Evolutionary conservation across 2,329 filamentous ascomycete species (phyloP), one percentile per base, ranked within the genome.

Genomic region (Sporothrix brunneoviolacea): DNA sequence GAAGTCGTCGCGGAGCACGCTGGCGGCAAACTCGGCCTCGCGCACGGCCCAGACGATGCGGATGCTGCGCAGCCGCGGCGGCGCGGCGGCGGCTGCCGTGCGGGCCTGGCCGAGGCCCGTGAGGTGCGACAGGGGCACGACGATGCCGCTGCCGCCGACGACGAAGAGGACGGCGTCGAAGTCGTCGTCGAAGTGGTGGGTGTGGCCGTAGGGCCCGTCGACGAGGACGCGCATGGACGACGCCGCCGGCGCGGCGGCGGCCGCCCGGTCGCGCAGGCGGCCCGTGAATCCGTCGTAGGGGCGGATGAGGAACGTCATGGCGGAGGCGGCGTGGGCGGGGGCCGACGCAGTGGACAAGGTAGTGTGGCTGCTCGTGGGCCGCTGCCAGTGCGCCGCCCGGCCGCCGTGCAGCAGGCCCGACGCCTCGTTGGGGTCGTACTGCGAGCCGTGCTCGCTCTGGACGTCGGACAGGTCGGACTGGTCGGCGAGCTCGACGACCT

Each of bases 61-160:
- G 15, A 59, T 42, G 10, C 15, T 8, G 24, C 38, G 47, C 15
- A 38, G 41, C 2, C 33, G 56, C 9, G 40, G 35, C 4, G 38
- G 30, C 2, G 16, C n/a, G 12, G 28, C n/a, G 1, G 44, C 18
- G 10, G 38, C 48, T 33, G 46, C 30, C 32, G 36, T 51, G 38
- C 45, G 36, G 7, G 47, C 37, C 16, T 28, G 50, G 16, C 30
- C 50, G 5, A 47, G 15, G 19, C 52, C 57, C 3, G 39, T 58
- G 18, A 58, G 43, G 21, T 58, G 49, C 2, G 55, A 57, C 32
- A 57, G 39, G 7, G 54, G 46, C 22, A 58, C 54, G 30, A 55
- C 56, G 27, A 58, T 55, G 36, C 57, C 57, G 22, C 54, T 54
- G 33, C 57, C 57, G 33, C 57, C 57, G 9, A 52, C 57, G 30